phyloP scores from a whole-genome alignment of 768 basidiomycete genomes.

The Neoboletus subvelutipes region DNA sequence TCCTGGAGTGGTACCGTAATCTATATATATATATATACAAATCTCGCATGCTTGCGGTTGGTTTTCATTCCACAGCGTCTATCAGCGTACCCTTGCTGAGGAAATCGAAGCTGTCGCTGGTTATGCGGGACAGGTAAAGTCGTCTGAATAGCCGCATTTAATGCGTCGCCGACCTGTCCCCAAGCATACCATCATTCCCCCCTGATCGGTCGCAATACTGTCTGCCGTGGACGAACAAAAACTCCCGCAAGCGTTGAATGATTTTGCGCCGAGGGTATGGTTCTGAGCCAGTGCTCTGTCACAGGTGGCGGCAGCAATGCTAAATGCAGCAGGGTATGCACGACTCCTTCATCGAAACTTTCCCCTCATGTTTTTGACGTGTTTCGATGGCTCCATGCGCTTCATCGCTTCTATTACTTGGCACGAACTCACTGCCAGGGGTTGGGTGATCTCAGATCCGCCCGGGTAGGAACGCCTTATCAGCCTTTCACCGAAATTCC shows the following conservation, averaged over 20 bases:
- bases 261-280: slow-evolving; percentile 9
- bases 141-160: slow-evolving; percentile 16
- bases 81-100: slow-evolving; percentile 10
- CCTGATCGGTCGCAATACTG: slow-evolving; percentile 27
- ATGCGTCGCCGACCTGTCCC: slow-evolving; percentile 28
- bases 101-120: slow-evolving; percentile 20
- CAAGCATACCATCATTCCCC: slow-evolving; percentile 21
- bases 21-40: slow-evolving; percentile 11
- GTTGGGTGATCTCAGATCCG: slow-evolving; percentile 27
- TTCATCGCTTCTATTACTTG: slow-evolving; percentile 17
- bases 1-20: slow-evolving; percentile 11
- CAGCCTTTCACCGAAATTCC: slow-evolving; percentile 29
- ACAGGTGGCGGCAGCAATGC: slow-evolving; percentile 5
- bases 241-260: slow-evolving; percentile 11
- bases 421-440: slow-evolving; percentile 24
- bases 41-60: slow-evolving; percentile 13
- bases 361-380: slow-evolving; percentile 30
- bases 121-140: slow-evolving; percentile 19
- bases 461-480: slow-evolving; percentile 22
- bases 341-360: slow-evolving; percentile 13
- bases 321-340: slow-evolving; percentile 17
- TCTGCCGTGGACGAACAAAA: slow-evolving; percentile 11
- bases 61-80: slow-evolving; percentile 13
- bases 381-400: slow-evolving; percentile 20
- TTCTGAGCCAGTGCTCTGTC: background rate